Conservation (phyloP, 78 protist species). For the Parvularia atlantis region DNA sequence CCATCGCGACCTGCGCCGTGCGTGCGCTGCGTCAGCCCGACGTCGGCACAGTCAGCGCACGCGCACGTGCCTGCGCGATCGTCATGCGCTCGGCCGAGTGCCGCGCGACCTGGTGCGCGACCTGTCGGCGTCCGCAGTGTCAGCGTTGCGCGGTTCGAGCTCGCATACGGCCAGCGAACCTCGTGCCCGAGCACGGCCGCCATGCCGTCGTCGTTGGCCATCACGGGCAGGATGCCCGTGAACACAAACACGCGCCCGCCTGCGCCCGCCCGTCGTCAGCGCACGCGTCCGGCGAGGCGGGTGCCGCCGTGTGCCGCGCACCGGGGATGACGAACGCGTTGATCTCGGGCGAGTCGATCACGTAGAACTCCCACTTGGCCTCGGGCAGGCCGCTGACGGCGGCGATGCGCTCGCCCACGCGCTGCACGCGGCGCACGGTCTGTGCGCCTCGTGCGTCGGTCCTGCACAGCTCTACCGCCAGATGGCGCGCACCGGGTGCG, state of each 20-base stretch:
- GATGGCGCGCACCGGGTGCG: neutral
- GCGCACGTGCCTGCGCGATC: neutral
- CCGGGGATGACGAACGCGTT: slow-evolving; percentile 6
- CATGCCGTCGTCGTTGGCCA: neutral
- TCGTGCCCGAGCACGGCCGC: slow-evolving; percentile 4
- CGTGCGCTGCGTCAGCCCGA: no score
- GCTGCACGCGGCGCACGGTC: neutral
- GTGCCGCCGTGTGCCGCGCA: neutral
- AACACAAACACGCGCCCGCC: slow-evolving; percentile 1
- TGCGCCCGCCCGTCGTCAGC: neutral
- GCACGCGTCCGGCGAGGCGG: neutral
- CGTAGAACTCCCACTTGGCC: slow-evolving; percentile 1
- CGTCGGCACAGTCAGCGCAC: no score
- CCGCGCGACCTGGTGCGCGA: slow-evolving; percentile 6
- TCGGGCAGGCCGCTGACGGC: neutral
- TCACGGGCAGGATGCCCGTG: slow-evolving; percentile 2
- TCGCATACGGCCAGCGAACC: no score
- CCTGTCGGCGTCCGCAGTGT: no score
- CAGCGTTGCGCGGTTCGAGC: no score
- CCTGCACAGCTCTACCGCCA: no score
- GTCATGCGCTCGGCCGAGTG: neutral
- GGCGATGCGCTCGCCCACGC: slow-evolving; percentile 1
- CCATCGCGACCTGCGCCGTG: no score
- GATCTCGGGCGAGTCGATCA: neutral
- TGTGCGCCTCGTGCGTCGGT: neutral